Base-by-base conservation (phyloP, 345 rosid species). In the Moricandia arvensis region DNA sequence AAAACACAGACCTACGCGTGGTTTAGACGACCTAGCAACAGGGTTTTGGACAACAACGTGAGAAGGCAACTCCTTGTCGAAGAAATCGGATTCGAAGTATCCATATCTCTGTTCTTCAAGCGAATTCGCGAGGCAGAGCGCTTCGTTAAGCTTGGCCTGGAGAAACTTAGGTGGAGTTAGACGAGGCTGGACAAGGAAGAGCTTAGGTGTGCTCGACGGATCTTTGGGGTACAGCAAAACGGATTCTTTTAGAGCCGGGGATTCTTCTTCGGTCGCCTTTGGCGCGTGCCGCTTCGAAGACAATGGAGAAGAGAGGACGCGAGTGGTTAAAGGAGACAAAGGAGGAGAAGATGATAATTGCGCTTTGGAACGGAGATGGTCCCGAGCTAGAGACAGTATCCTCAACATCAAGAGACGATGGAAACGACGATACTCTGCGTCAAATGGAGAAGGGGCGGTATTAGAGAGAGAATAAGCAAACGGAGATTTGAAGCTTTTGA, bases 51-150 rank as follows among this genome's bases (percentile, higher is more conserved):
- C 98, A 53, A 94, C 68, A 10, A 87, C 80, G 68, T 89, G 89
- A 71, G 95, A 89, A 63, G 97, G 96, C 80, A 88, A 70, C 5
- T 83, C 84, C 81, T 91, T 94, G 7, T 87, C 87, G 69, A 81
- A 88, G 78, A 87, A 88, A 79, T 91, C 96, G 54, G 86, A 74
- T 29, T 75, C 78, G 49, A 90, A 93, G 85, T 73, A 83, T 2
- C 97, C 98, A 69, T 87, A 91, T 17, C 98, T 86, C 82, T 91
- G 98, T 61, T 94, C 98, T 77, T 94, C 97, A 12, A 94, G 90
- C 15, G 98, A 91, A 63, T 91, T 89, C 64, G 96, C 98, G 33
- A 91, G 91, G 73, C 90, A 87, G 30, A 91, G 91, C 57, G 98
- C 96, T 68, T 91, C 98, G 76, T 82, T 81, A 49, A 94, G 97